Evolutionary conservation across 2,329 filamentous ascomycete genomes (phyloP), one percentile per base, ranked within the genome.

Genomic region (Ophiostoma tasmaniense): DNA sequence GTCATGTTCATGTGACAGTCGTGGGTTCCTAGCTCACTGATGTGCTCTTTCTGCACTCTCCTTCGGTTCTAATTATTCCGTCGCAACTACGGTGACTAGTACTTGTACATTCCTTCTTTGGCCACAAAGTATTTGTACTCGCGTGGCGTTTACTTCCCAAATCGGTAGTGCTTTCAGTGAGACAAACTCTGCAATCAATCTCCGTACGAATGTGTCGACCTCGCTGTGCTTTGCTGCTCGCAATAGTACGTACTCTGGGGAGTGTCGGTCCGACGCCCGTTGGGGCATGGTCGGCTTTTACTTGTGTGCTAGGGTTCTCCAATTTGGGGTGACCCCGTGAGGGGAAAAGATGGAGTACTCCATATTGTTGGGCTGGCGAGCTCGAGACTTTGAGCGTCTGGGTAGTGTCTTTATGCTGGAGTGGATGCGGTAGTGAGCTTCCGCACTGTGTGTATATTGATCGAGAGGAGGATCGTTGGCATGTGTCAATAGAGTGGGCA

Each of bases 261-360:
- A 65, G 5, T 42, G 35, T 65, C 64, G 64, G 64, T 65, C 64
- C 64, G 64, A 65, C 64, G 64, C 35, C 64, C 64, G 64, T 65
- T 45, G 37, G 35, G 64, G 62, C 33, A 25, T n/a, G 35, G 62
- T 37, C 20, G 17, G 14, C 10, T 62, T 62, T 17, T 30, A 10
- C n/a, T 28, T 10, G 10, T 45, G 42, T n/a, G 42, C 59, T 17
- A 33, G 61, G 35, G 35, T 65, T 30, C 64, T 65, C 64, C 64
- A 65, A 65, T 25, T 25, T 14, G 64, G n/a, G 62, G n/a, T 55
- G 50, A 25, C 50, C 10, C n/a, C 35, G 33, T 30, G 64, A 65
- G 64, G 64, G 64, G 64, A 65, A 65, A 61, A 61, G 55, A 45
- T 45, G 64, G 64, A 65, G 64, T 25, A 45, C 20, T 39, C 35